Conservation (phyloP, 495 filamentous ascomycete species). For the Tetracladium marchalianum region DNA sequence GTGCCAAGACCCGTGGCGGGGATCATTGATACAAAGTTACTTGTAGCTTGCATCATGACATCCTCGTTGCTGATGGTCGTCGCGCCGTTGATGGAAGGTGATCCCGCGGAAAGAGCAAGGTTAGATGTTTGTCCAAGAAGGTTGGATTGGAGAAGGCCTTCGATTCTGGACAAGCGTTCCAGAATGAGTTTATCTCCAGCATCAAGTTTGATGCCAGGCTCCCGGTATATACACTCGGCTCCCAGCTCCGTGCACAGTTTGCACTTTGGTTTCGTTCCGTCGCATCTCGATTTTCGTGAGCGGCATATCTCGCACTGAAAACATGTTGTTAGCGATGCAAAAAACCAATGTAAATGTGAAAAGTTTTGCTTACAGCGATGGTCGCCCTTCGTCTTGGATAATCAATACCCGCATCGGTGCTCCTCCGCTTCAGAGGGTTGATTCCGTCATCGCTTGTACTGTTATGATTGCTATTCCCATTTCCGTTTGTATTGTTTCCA, state of each 20-base stretch:
- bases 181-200: constrained; percentile 79
- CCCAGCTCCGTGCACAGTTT: constrained; percentile 73
- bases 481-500: constrained; percentile 24
- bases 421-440: constrained; percentile 53
- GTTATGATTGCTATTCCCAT: constrained; percentile 32
- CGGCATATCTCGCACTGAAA: constrained; percentile 74
- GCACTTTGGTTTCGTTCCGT: constrained; percentile 75
- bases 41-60: constrained; percentile 33
- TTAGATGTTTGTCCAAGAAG: constrained; percentile 41
- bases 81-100: constrained; percentile 57
- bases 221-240: constrained; percentile 74
- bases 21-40: constrained; percentile 46
- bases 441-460: constrained; percentile 33
- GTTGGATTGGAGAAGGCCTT: constrained; percentile 63
- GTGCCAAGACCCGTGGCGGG: constrained; percentile 60
- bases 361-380: constrained; percentile 50
- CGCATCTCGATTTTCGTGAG: constrained; percentile 72
- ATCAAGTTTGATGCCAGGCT: constrained; percentile 80
- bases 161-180: constrained; percentile 65
- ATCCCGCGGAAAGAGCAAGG: constrained; percentile 38
- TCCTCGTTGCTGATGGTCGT: constrained; percentile 59
- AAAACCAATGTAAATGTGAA: background rate
- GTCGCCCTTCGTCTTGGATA: constrained; percentile 62
- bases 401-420: constrained; percentile 53
- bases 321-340: constrained; percentile 1